Percentiles rank a stretch among this genome's conserved stretches.
Evolutionary conservation across 257 asterid genomes (phyloP).

Genomic region (Solanum ossicruentum): DNA sequence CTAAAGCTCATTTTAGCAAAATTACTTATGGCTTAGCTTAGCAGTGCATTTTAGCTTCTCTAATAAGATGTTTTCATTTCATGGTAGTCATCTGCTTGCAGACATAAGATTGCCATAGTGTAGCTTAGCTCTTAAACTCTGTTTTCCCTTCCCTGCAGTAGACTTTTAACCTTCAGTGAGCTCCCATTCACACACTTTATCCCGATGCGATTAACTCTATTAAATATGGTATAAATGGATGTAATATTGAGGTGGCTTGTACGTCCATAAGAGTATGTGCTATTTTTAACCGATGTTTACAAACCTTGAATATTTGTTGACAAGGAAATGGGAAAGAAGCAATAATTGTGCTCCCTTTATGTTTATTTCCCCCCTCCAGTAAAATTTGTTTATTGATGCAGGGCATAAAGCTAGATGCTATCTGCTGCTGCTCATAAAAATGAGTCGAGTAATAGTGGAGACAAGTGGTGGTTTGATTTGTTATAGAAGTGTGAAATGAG

Average conservation of each 20-base stretch:
- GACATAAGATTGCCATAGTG: neutral
- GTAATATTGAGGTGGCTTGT: neutral
- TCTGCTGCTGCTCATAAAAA: conserved; percentile 50
- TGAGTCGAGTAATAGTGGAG: conserved; percentile 48
- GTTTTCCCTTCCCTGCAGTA: neutral
- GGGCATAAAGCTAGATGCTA: conserved; percentile 76
- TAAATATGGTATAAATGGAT: neutral
- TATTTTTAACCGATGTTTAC: neutral
- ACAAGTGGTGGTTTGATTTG: conserved; percentile 49
- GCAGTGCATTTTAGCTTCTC: neutral
- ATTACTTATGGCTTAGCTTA: neutral
- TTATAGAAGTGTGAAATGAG: conserved; percentile 11
- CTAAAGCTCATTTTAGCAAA: neutral
- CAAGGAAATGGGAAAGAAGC: neutral
- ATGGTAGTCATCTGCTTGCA: neutral
- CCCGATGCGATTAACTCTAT: neutral
- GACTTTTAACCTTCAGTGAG: neutral
- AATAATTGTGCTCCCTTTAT: neutral
- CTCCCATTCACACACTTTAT: neutral
- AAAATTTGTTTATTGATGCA: conserved; percentile 16
- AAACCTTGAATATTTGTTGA: neutral
- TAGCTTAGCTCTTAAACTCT: neutral
- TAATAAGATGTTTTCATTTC: neutral
- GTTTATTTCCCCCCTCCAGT: neutral
- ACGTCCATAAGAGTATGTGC: neutral